Evolutionary conservation across 768 basidiomycete genomes (phyloP).

Genomic region (Boletus sp.): DNA sequence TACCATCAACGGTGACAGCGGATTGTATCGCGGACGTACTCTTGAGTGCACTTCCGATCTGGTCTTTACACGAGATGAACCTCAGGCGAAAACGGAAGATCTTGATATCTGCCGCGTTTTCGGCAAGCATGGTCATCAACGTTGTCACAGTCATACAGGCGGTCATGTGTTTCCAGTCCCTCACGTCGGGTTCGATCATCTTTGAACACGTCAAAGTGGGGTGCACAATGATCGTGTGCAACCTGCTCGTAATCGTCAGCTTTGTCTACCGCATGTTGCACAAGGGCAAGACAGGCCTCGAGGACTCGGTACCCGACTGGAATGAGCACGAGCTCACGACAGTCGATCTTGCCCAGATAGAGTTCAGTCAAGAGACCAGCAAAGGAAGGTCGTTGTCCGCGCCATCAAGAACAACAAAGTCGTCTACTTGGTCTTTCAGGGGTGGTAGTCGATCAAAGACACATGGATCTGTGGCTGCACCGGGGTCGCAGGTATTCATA

Average conservation of each 20-base stretch:
- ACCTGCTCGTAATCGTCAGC: slow-evolving; percentile 21
- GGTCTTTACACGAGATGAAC: slow-evolving; percentile 13
- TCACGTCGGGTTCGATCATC: slow-evolving; percentile 14
- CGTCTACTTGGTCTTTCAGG: slow-evolving; percentile 11
- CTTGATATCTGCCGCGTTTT: slow-evolving; percentile 21
- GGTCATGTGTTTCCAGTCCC: neutral
- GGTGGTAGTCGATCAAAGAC: neutral
- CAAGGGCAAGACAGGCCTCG: neutral
- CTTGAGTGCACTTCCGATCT: slow-evolving; percentile 20
- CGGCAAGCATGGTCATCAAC: slow-evolving; percentile 22
- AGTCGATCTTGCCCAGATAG: slow-evolving; percentile 1
- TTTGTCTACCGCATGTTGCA: slow-evolving; percentile 17
- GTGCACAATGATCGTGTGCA: slow-evolving; percentile 22
- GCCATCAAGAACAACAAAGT: neutral
- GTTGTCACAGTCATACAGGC: slow-evolving; percentile 18
- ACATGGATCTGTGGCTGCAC: neutral
- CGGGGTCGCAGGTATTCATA: neutral
- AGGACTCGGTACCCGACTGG: neutral
- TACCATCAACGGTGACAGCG: slow-evolving; percentile 7
- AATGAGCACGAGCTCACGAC: slow-evolving; percentile 11
- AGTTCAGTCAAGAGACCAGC: slow-evolving; percentile 1
- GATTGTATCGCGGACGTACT: slow-evolving; percentile 22
- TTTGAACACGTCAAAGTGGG: slow-evolving; percentile 24
- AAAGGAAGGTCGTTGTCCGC: neutral
- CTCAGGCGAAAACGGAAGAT: slow-evolving; percentile 16